Base-by-base conservation (phyloP, 106 monocot genomes). In the Phalaenopsis aphrodite region DNA sequence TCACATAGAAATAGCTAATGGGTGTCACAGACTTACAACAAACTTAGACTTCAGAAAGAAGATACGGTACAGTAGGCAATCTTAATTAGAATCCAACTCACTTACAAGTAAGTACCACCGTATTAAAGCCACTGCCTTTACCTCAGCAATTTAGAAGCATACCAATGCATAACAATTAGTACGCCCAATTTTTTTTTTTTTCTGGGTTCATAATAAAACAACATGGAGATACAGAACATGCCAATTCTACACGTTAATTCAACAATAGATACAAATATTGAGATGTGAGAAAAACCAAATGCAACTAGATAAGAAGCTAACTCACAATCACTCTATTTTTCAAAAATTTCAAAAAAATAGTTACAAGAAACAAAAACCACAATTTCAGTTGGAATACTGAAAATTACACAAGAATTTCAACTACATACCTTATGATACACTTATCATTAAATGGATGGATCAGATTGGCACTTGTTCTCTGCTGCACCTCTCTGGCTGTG, bases 391-490 rank as follows among this genome's bases (percentile, higher is more conserved):
- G 43, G 7, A 61, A 75, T 75, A 3, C n/a, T 17, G 71, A 46
- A 68, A 19, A 36, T 10, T 30, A 7, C 56, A 37, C 5, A 41
- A 52, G n/a, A 67, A 66, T 30, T 18, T 30, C 46, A 77, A 77
- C 47, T 4, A 24, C 56, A 74, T 83, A 94, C 97, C 97, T 97
- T 61, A 97, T 97, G 48, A 89, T 94, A 5, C 42, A 80, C 8
- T 82, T 83, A 82, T 97, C 92, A 83, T 97, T 97, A 84, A 87
- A 97, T 6, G 97, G 97, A 85, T 97, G 97, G 89, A 97, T 74
- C 39, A 97, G 81, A 85, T 89, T 84, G 3, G 97, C 97, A 65
- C 97, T 92, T 58, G 97, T 97, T 85, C 92, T 90, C 80, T 89
- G 79, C 46, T 89, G 92, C 43, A 97, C 83, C 78, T 88, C 88